Evolutionary conservation across 352 stramenopile species (phyloP), one percentile per base, ranked within the genome.

Genomic region (Blastocystis sp.): DNA sequence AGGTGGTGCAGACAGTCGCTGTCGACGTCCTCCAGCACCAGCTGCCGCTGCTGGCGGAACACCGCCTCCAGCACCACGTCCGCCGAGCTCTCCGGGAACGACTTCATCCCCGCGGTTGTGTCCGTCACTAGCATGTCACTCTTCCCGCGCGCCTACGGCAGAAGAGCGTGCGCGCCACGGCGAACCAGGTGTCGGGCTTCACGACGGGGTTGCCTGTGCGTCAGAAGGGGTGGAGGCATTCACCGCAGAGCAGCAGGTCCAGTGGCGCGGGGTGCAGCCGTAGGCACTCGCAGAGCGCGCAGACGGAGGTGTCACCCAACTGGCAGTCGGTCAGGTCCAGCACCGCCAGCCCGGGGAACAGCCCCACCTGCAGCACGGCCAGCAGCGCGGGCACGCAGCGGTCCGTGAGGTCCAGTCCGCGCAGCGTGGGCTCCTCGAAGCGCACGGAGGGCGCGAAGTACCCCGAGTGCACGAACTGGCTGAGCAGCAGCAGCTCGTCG

Each of bases 131-230:
- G 28, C n/a, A 28, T n/a, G 21, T 52, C n/a, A 76, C 14, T 38
- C 19, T 14, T 10, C 28, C 17, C 48, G 41, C 66, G 23, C 41
- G n/a, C 48, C 21, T 38, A 76, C 66, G 1, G 14, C 45, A 40
- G 14, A 38, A 52, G 64, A 76, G 66, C 66, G 28, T 52, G 28
- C 52, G 41, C 38, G 66, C 66, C n/a, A 76, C 21, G 41, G 66
- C 48, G 38, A 76, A 76, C 66, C 66, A 76, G 21, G 66, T 76
- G 38, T 76, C 66, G 5, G 66, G 66, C 48, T 76, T 76, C 34
- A n/a, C 28, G 48, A 76, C 53, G 7, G 66, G 66, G 28, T 76
- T 76, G 41, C 66, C 66, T n/a, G 21, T 0, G 41, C 48, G 48
- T 56, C 5, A 56, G 48, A 56, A 14, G 48, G 5, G 48, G 5